A percentile compares a stretch with the other conserved stretches of the same genome.
Conservation (phyloP, 208 protist genomes). For the Herpetomonas samuelpessoai region DNA sequence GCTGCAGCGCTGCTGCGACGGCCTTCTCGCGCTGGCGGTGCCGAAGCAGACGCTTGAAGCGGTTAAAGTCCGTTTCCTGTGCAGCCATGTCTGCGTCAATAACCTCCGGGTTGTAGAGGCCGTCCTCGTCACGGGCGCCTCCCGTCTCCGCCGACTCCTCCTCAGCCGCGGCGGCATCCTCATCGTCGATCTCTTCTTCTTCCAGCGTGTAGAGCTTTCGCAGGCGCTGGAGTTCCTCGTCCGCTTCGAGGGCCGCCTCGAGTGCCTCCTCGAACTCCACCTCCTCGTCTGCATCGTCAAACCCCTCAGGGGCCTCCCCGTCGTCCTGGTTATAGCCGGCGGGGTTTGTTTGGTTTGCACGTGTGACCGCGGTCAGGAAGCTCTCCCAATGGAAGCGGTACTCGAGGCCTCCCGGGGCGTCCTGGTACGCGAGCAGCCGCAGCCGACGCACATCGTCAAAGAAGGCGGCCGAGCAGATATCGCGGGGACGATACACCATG, state of each 20-base stretch:
- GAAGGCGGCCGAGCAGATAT: constrained; percentile 69
- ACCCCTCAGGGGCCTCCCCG: neutral
- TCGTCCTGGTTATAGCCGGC: neutral
- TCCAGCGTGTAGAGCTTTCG: constrained; percentile 17
- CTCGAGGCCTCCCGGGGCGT: constrained; percentile 33
- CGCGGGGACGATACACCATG: constrained; percentile 45
- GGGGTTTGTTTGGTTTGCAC: neutral
- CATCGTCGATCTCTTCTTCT: neutral
- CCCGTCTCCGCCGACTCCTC: neutral
- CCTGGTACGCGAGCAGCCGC: constrained; percentile 38
- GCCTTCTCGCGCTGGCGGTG: constrained; percentile 24
- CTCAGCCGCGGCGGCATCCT: neutral
- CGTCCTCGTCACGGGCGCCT: constrained; percentile 2
- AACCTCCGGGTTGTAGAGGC: constrained; percentile 7
- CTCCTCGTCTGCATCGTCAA: constrained; percentile 26
- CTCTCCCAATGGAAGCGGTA: neutral
- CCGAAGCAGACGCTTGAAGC: constrained; percentile 27
- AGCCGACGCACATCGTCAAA: constrained; percentile 62
- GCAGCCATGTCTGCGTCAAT: constrained; percentile 13
- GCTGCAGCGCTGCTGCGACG: constrained; percentile 22
- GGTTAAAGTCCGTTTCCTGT: constrained; percentile 27
- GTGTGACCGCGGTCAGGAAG: neutral
- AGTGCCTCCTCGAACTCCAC: constrained; percentile 23
- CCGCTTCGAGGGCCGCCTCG: constrained; percentile 5
- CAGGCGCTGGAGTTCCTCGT: constrained; percentile 9